phyloP scores from a whole-genome alignment of 1,284 basidiomycete species.

The Cutaneotrichosporon cutaneum region DNA sequence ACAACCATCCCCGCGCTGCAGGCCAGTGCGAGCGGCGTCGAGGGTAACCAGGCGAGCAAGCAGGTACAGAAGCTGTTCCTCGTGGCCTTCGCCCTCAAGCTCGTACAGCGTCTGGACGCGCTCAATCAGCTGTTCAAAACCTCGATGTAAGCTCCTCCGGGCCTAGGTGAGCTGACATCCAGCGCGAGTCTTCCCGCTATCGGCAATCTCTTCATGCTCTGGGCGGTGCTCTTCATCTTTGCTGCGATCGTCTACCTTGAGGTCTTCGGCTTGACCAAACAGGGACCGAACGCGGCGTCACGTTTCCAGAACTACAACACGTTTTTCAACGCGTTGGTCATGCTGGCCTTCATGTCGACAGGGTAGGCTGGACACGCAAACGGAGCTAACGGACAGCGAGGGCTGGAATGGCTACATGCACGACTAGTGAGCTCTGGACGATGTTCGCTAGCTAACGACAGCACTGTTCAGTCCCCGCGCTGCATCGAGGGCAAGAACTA shows the following conservation, averaged over 20 bases:
- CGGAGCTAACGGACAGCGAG: constrained; percentile 65
- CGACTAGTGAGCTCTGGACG: constrained; percentile 66
- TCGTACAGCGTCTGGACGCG: constrained; percentile 83
- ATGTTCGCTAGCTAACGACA: constrained; percentile 41
- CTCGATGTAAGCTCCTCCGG: constrained; percentile 66
- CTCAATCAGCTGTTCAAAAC: constrained; percentile 98
- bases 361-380: constrained; percentile 56
- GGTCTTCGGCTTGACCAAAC: constrained; percentile 89
- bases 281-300: constrained; percentile 66
- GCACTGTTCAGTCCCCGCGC: constrained; percentile 71
- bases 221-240: constrained; percentile 89
- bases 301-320: constrained; percentile 77
- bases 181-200: constrained; percentile 87
- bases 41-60: constrained; percentile 39
- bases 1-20: constrained; percentile 77
- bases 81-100: constrained; percentile 88
- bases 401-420: constrained; percentile 82
- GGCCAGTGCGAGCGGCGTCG: constrained; percentile 35
- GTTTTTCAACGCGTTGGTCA: constrained; percentile 76
- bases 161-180: not conserved
- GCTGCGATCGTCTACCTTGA: constrained; percentile 89
- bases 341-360: constrained; percentile 64
- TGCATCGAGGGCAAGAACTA: constrained; percentile 68
- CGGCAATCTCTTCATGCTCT: constrained; percentile 78
- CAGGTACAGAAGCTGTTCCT: constrained; percentile 95